Evolutionary conservation across 345 rosid genomes (phyloP).

Genomic region (Citrus glauca): DNA sequence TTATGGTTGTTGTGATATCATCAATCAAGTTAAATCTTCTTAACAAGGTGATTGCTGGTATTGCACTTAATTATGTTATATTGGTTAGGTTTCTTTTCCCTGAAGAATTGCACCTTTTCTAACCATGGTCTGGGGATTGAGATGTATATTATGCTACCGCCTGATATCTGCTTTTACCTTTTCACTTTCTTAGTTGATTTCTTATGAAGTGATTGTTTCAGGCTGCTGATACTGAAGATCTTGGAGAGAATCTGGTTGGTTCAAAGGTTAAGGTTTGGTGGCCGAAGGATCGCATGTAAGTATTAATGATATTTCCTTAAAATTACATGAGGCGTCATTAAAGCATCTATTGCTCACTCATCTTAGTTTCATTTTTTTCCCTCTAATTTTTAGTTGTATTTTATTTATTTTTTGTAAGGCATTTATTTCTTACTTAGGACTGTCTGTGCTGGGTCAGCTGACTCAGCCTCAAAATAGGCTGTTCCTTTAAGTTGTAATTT

Average conservation of each 20-base stretch:
- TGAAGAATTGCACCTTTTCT: background rate
- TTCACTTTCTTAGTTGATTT: slow-evolving; percentile 7
- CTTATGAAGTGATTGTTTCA: slow-evolving; percentile 31
- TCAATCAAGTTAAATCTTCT: background rate
- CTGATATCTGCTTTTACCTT: background rate
- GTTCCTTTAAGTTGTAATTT: background rate
- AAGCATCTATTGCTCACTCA: background rate
- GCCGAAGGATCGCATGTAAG: slow-evolving; percentile 81
- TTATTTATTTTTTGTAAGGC: background rate
- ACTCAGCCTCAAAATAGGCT: background rate
- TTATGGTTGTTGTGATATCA: background rate
- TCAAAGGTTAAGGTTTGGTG: slow-evolving; percentile 83
- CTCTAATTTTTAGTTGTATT: background rate
- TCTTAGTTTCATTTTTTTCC: background rate
- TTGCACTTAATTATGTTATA: background rate
- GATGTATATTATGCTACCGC: background rate
- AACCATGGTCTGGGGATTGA: background rate
- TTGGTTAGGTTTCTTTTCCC: background rate
- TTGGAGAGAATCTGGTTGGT: slow-evolving; percentile 62
- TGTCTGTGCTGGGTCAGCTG: background rate
- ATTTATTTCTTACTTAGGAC: background rate
- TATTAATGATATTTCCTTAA: background rate
- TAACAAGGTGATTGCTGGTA: background rate
- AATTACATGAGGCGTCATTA: background rate
- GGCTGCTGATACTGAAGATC: slow-evolving; percentile 47